phyloP scores from a whole-genome alignment of 2,329 filamentous ascomycete species.

The Eutypella sp. region DNA sequence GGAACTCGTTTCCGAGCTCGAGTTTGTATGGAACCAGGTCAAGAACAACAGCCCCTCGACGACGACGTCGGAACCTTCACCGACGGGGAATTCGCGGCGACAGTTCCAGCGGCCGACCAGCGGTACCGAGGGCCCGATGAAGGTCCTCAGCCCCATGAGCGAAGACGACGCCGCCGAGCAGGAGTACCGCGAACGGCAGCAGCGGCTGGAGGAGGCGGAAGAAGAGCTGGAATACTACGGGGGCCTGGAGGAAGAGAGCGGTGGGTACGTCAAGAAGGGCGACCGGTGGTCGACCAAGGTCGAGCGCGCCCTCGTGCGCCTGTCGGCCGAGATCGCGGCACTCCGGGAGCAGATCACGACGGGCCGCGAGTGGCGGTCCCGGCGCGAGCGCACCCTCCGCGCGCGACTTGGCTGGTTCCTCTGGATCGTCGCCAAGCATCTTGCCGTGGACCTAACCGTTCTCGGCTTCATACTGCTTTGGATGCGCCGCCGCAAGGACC shows the following conservation, averaged over 20 bases:
- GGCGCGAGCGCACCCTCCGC: constrained; percentile 58
- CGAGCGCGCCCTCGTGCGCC: constrained; percentile 78
- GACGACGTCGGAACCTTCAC: constrained; percentile 53
- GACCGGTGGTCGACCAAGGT: constrained; percentile 75
- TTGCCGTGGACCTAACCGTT: constrained; percentile 65
- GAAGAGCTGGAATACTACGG: too few relatives aligned
- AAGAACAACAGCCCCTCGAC: constrained; percentile 77
- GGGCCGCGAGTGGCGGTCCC: constrained; percentile 65
- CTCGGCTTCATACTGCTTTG: constrained; percentile 63
- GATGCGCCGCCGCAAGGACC: constrained; percentile 67
- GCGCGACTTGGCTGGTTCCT: constrained; percentile 68
- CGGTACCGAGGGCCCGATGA: constrained; percentile 54
- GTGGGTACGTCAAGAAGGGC: constrained; percentile 36
- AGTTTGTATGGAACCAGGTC: constrained; percentile 99
- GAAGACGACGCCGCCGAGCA: constrained; percentile 68
- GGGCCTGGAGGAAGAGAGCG: constrained; percentile 32
- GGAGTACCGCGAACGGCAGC: constrained; percentile 46
- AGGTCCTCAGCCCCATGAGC: constrained; percentile 78
- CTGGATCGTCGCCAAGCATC: constrained; percentile 67
- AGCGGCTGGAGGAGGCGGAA: constrained; percentile 40
- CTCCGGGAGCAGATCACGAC: constrained; percentile 84
- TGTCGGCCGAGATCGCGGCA: constrained; percentile 89
- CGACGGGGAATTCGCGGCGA: constrained; percentile 44
- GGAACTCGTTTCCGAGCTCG: constrained; percentile 88
- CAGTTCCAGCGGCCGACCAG: constrained; percentile 41